phyloP scores from a whole-genome alignment of 2,329 filamentous ascomycete genomes.

The Cadophora sp. region DNA sequence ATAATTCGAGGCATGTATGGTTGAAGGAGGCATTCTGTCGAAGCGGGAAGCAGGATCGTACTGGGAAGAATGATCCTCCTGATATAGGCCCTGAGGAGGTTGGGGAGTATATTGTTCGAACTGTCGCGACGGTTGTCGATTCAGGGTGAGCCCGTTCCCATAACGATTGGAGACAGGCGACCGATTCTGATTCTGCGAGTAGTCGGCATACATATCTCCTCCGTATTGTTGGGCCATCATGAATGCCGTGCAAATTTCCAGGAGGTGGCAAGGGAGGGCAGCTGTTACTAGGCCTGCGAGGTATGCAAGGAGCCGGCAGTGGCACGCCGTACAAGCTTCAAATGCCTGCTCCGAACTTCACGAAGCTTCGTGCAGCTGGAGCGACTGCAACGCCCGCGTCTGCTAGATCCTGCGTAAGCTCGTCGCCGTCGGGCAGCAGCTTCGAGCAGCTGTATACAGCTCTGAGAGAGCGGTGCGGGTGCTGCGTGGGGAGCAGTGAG shows the following conservation, averaged over 20 bases:
- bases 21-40: constrained; percentile 35
- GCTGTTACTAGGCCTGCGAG: constrained; percentile 32
- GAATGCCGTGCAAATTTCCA: constrained; percentile 23
- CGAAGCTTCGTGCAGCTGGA: constrained; percentile 34
- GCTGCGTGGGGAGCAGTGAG: constrained; percentile 13
- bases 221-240: constrained; percentile 60
- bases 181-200: constrained; percentile 60
- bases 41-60: constrained; percentile 54
- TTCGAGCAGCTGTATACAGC: constrained; percentile 22
- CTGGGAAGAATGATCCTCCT: constrained; percentile 66
- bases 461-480: constrained; percentile 12
- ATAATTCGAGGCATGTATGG: constrained; percentile 58
- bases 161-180: constrained; percentile 77
- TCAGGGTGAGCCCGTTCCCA: constrained; percentile 66
- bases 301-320: constrained; percentile 45
- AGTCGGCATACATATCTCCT: constrained; percentile 77
- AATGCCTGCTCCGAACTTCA: constrained; percentile 37
- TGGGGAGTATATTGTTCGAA: constrained; percentile 70
- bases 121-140: constrained; percentile 77
- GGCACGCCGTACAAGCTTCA: constrained; percentile 40
- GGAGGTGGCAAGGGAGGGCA: constrained; percentile 26
- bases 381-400: constrained; percentile 22
- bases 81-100: constrained; percentile 67
- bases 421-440: constrained; percentile 20
- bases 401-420: constrained; percentile 24